Base-by-base conservation (phyloP, 352 stramenopile genomes). In the Stramenopiles sp. region DNA sequence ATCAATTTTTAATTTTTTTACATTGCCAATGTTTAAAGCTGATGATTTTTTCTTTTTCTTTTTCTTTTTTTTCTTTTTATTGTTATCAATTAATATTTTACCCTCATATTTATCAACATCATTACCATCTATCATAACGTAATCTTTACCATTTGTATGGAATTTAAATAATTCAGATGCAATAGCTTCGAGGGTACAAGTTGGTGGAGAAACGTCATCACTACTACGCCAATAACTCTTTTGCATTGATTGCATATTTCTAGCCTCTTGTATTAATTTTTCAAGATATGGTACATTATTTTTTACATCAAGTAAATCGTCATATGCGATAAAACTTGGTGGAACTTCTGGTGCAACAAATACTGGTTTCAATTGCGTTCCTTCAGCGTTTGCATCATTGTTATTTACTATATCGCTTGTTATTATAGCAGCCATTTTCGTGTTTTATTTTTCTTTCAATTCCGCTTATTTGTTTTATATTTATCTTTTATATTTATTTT, bases 1-100 rank as follows among this genome's bases (percentile, higher is more conserved):
- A 69, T 69, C 53, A 69, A 69, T 69, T 27, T 27, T 69, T 69
- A 69, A 69, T 27, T 69, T 69, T 69, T 27, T 69, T 27, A 69
- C 27, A 23, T 69, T 69, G n/a, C n/a, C n/a, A n/a, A n/a, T n/a
- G 20, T 69, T 20, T 23, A 27, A 69, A 23, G 20, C 27, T 23
- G 53, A 69, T 27, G 20, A 20, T 27, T 69, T 69, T 27, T 69
- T 69, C 27, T 69, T 69, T 27, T 69, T 69, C 53, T 69, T 69
- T 27, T 69, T 69, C 53, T 69, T 69, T 27, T 69, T 69, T 69
- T 69, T 69, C 53, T 69, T 69, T 20, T 20, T 23, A 69, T 69
- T 27, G 53, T 69, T 69, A 69, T 69, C 53, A 23, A 69, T 69
- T 20, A 69, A 20, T 27, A 69, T 20, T 69, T 69, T 27, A 20